Evolutionary conservation across 2,329 filamentous ascomycete species (phyloP), one percentile per base, ranked within the genome.

Genomic region (Colletotrichum sp.): DNA sequence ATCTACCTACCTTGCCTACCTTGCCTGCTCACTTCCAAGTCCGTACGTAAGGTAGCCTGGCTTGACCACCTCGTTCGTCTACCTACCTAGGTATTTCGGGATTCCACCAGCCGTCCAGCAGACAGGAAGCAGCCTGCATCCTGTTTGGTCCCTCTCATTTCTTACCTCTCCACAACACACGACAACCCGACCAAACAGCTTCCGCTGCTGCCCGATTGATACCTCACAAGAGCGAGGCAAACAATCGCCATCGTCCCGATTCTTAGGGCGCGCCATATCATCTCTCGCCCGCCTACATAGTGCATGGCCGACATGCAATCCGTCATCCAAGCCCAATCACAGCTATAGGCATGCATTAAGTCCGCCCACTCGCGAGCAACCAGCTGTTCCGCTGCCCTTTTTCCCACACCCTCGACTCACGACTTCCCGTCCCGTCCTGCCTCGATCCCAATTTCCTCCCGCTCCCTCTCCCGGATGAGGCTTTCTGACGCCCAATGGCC

Each of bases 131-230:
- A 52, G 43, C 55, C 43, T 25, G 30, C 56, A 30, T 55, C 36
- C 68, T 27, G 43, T 67, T 52, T 32, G 28, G 52, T 69, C 36
- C 36, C 52, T 16, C 30, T 56, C 66, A 25, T 32, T 43, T 27
- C 30, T n/a, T 4, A 22, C 48, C 18, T 70, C 66, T 56, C 65
- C 39, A 70, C 67, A 32, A 34, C 28, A 25, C 25, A 25, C 6
- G 18, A 18, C n/a, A 30, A 28, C 18, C 43, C 48, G 58, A 74
- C 74, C 74, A 76, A 68, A 69, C 48, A 69, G 64, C 70, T 76
- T 48, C 52, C 67, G 30, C 76, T 77, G 76, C 70, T 77, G 76
- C 76, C 76, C 76, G 69, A 77, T 77, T 77, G 70, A 74, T 71
- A 76, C 74, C 74, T 75, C 74, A 76, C 70, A 48, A 55, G 61